Base-by-base conservation (phyloP, 164 flowering plant genomes). In the Kingdonia uniflora region DNA sequence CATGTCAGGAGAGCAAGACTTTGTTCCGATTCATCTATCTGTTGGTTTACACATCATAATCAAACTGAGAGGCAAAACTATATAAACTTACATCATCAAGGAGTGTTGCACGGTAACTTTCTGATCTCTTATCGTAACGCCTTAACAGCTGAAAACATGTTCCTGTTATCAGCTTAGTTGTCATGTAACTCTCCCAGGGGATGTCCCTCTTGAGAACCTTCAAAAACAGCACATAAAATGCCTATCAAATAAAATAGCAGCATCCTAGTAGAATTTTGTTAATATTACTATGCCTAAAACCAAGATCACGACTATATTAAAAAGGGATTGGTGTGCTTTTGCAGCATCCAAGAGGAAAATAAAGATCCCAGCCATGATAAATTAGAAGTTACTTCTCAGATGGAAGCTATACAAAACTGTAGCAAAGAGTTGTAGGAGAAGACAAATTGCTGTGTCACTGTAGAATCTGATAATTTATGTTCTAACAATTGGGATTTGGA, bases 121-220 rank as follows among this genome's bases (percentile, higher is more conserved):
- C 92, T 14, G 97, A 58, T 72, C 72, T 77, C 17, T 92, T 86
- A 60, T 92, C 97, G 44, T 92, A 92, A 52, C 97, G 89, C 70
- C 97, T 74, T 46, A 92, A 64, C 42, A 88, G 78, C 79, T 92
- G 99, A 69, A 92, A 92, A 61, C 80, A 76, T 29, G 95, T 88
- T 43, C 97, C 97, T 6, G 91, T 65, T 54, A 92, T 92, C 72
- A 88, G 74, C 75, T 88, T 92, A 16, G 97, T 86, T 19, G 87
- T 75, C 95, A 86, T 81, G 76, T 92, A 92, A 2, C 97, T 82
- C 71, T 92, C 99, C 99, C 99, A 92, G 65, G 99, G 97, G 39
- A 92, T 88, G 72, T 88, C 99, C 72, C 95, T 84, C 73, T 61
- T 80, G 58, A 92, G 72, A 70, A 92, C 97, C 99, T 92, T 51